Percentiles rank a stretch among this genome's conserved stretches.
These are phyloP conservation scores for Colletotrichum sp. DNA, from an alignment of 2,329 filamentous ascomycete genomes.

Conservation along the genomic window DNA sequence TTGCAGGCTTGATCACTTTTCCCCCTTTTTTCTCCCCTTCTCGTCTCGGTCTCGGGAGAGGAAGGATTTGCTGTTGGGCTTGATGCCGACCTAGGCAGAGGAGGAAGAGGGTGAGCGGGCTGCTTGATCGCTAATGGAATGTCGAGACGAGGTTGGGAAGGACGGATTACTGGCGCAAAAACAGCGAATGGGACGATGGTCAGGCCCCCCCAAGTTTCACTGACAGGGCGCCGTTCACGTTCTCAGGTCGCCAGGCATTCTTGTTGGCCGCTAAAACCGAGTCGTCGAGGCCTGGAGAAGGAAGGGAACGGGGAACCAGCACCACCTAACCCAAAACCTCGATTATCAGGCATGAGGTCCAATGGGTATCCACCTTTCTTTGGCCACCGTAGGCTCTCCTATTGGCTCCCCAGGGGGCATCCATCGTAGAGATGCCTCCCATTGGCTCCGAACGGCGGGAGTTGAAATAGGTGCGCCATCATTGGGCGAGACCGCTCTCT, in stretches of 20 bases:
- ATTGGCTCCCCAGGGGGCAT: background rate
- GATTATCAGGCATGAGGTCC: background rate
- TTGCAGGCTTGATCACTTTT: background rate
- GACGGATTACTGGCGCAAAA: background rate
- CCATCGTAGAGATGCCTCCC: background rate
- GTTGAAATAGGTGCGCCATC: conserved; percentile 7
- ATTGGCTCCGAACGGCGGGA: conserved; percentile 9
- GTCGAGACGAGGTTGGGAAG: conserved; percentile 8
- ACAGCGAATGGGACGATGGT: background rate
- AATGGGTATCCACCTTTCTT: background rate
- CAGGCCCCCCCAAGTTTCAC: background rate
- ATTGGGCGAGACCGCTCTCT: background rate
- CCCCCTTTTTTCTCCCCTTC: background rate
- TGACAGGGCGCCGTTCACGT: background rate
- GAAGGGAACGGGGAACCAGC: background rate
- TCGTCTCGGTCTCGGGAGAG: background rate
- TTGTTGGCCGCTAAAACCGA: background rate
- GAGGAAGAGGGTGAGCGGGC: background rate
- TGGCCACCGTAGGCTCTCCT: background rate
- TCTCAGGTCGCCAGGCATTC: background rate
- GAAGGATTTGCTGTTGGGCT: background rate
- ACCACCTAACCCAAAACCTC: conserved; percentile 7
- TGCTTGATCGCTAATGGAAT: conserved; percentile 18
- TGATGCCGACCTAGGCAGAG: background rate
- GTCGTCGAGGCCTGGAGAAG: background rate